Conservation (phyloP, 768 basidiomycete genomes). For the Xanthoconium stramineum region DNA sequence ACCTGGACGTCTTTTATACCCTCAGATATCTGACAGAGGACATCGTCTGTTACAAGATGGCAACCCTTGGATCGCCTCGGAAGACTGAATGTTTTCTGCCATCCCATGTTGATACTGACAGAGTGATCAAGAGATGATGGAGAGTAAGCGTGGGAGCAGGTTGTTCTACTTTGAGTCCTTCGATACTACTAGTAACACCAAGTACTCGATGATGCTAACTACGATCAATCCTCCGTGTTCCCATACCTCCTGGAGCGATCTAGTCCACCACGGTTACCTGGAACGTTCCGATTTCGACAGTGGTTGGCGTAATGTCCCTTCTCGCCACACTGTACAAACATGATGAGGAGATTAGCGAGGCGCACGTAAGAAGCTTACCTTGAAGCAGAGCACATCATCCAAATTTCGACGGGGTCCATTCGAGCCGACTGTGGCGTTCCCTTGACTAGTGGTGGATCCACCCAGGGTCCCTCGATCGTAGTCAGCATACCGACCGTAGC, state of each 20-base stretch:
- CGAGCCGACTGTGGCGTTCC: conserved; percentile 30
- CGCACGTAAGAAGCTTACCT: conserved; percentile 44
- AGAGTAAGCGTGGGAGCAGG: background rate
- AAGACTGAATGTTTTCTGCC: conserved; percentile 84
- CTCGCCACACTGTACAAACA: conserved; percentile 67
- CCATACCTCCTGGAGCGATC: conserved; percentile 44
- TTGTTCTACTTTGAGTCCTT: background rate
- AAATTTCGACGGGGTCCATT: conserved; percentile 62
- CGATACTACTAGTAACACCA: background rate
- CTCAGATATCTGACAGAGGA: conserved; percentile 61
- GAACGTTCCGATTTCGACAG: conserved; percentile 87
- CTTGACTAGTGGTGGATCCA: conserved; percentile 21
- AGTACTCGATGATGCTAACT: background rate
- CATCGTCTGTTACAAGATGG: conserved; percentile 80
- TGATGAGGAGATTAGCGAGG: conserved; percentile 2
- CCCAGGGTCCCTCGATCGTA: conserved; percentile 54
- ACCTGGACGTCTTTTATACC: conserved; percentile 70
- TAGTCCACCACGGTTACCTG: conserved; percentile 84
- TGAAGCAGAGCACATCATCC: conserved; percentile 85
- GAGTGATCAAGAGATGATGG: too few relatives aligned
- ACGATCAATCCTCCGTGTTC: conserved; percentile 27
- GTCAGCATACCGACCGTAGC: conserved; percentile 82
- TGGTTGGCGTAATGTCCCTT: conserved; percentile 95
- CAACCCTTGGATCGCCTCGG: conserved; percentile 58
- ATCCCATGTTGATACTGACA: conserved; percentile 56